phyloP scores from a whole-genome alignment of 345 rosid species.

The Limnanthes douglasii region DNA sequence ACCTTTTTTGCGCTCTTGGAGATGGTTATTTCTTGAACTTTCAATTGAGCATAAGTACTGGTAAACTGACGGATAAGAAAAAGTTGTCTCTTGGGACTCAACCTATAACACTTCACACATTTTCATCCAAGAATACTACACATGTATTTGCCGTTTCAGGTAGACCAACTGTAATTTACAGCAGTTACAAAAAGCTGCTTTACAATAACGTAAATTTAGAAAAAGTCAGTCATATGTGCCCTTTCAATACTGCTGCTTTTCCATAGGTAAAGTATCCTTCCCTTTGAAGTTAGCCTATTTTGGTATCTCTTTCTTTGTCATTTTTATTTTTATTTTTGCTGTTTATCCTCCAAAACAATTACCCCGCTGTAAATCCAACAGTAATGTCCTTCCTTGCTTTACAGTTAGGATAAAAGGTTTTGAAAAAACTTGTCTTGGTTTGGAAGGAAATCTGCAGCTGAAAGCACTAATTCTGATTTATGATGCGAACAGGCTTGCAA shows the following conservation, averaged over 20 bases:
- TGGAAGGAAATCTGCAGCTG: neutral
- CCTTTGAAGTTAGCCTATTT: neutral
- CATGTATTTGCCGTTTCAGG: conserved; percentile 96
- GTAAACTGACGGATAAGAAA: conserved; percentile 69
- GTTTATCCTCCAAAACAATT: too few relatives aligned
- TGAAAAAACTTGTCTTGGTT: neutral
- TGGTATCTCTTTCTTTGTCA: neutral
- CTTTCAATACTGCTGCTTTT: conserved; percentile 90
- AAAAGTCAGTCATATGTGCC: conserved; percentile 96
- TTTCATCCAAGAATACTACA: conserved; percentile 79
- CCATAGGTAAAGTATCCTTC: conserved; percentile 44
- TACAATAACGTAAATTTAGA: conserved; percentile 92
- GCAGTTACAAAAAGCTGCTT: conserved; percentile 89
- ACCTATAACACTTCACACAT: conserved; percentile 93
- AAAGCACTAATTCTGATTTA: conserved; percentile 5
- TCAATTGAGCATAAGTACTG: conserved; percentile 50
- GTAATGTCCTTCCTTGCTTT: too few relatives aligned
- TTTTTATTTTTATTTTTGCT: neutral
- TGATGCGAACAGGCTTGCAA: conserved; percentile 50
- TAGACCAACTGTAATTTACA: conserved; percentile 92
- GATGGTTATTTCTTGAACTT: conserved; percentile 91
- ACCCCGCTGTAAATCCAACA: too few relatives aligned
- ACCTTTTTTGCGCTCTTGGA: conserved; percentile 94
- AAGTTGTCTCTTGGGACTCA: conserved; percentile 88
- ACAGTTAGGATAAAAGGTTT: too few relatives aligned